These are phyloP conservation scores for Crepidotus variabilis DNA, from an alignment of 768 basidiomycete species.

Conservation along the genomic window DNA sequence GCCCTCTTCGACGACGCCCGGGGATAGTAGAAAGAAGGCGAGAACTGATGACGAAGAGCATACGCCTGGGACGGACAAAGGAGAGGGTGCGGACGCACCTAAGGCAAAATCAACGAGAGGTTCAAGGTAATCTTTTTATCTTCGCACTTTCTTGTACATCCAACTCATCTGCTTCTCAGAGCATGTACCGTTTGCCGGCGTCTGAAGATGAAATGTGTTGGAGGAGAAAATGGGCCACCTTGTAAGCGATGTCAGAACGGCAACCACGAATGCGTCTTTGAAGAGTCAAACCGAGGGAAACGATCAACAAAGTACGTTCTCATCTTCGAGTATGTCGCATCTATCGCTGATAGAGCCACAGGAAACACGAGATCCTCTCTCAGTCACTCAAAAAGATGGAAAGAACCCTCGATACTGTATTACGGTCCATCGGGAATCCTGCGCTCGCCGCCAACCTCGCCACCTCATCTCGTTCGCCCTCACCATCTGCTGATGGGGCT, in stretches of 20 bases:
- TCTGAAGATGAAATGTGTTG: constrained; percentile 91
- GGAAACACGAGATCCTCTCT: constrained; percentile 81
- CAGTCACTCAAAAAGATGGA: constrained; percentile 89
- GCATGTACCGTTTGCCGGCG: constrained; percentile 91
- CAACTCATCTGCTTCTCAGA: constrained; percentile 32
- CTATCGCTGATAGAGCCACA: constrained; percentile 29
- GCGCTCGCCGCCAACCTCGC: constrained; percentile 74
- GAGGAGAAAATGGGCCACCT: constrained; percentile 85
- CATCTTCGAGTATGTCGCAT: constrained; percentile 2
- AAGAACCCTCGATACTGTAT: constrained; percentile 85
- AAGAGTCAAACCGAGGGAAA: constrained; percentile 95
- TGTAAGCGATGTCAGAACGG: constrained; percentile 83
- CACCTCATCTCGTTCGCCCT: constrained; percentile 81
- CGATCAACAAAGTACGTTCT: constrained; percentile 69
- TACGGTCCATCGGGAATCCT: constrained; percentile 85
- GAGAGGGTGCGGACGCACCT: constrained; percentile 31
- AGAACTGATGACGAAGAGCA: constrained; percentile 54
- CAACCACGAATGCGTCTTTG: constrained; percentile 91
- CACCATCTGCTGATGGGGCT: constrained; percentile 53
- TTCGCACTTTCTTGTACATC: neutral
- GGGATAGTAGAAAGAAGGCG: constrained; percentile 53
- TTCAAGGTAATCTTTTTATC: constrained; percentile 56
- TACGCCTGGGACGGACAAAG: constrained; percentile 56
- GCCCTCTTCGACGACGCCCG: constrained; percentile 42
- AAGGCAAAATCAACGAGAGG: constrained; percentile 86